Evolutionary conservation across 2,329 filamentous ascomycete genomes (phyloP).

Genomic region (Oidium heveae): DNA sequence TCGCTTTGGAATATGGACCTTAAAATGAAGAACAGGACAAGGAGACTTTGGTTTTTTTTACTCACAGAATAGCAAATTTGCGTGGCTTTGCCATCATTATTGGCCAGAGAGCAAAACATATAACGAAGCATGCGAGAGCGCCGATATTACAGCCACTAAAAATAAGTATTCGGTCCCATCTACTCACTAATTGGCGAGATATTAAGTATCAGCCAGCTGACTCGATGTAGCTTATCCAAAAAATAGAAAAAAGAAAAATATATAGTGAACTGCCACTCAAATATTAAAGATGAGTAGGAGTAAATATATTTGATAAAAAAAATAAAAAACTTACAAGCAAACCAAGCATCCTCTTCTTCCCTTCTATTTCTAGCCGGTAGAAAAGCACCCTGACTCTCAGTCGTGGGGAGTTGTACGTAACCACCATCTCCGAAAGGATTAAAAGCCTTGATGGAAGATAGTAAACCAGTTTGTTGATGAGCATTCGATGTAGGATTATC

Average conservation of each 20-base stretch:
- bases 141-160: constrained; percentile 81
- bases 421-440: constrained; percentile 74
- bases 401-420: constrained; percentile 75
- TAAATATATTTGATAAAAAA: too few relatives aligned
- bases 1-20: too few relatives aligned
- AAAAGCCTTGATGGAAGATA: constrained; percentile 58
- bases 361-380: constrained; percentile 61
- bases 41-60: constrained; percentile 15
- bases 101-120: constrained; percentile 78
- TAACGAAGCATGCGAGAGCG: constrained; percentile 73
- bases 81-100: constrained; percentile 55
- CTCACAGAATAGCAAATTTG: constrained; percentile 96
- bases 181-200: constrained; percentile 41
- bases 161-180: constrained; percentile 86
- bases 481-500: constrained; percentile 59
- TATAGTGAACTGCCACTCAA: background rate
- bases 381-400: constrained; percentile 59
- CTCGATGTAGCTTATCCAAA: constrained; percentile 4
- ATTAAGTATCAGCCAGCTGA: constrained; percentile 13
- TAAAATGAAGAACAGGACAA: background rate
- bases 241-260: constrained; percentile 5
- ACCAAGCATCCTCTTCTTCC: constrained; percentile 89
- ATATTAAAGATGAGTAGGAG: background rate
- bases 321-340: constrained; percentile 60
- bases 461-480: constrained; percentile 41